A percentile compares a stretch with the other conserved stretches of the same genome.
These are phyloP conservation scores for Stagonosporopsis cucurbitacearum DNA, from an alignment of 2,329 filamentous ascomycete genomes.

Conservation along the genomic window DNA sequence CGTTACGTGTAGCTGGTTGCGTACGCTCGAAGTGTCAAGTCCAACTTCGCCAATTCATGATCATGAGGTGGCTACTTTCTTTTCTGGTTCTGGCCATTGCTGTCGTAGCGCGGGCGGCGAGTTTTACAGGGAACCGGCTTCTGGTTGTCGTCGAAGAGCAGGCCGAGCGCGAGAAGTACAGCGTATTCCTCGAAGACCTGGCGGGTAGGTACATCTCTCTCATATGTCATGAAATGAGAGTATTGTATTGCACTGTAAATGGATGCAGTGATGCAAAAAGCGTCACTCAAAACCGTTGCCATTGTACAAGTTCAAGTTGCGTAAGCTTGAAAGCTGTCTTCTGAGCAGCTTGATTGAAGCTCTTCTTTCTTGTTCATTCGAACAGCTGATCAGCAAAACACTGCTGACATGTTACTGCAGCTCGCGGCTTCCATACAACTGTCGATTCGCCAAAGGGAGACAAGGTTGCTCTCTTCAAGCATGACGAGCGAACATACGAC, in stretches of 20 bases:
- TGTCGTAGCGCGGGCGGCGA: constrained; percentile 74
- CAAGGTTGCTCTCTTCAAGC: constrained; percentile 76
- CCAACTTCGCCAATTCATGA: constrained; percentile 42
- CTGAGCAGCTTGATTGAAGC: constrained; percentile 5
- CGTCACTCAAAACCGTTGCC: background rate
- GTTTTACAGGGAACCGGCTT: constrained; percentile 78
- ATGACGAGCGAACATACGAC: constrained; percentile 88
- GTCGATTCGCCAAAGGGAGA: constrained; percentile 68
- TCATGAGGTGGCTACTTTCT: constrained; percentile 78
- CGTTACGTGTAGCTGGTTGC: constrained; percentile 44
- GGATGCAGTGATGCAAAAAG: background rate
- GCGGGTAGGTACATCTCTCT: constrained; percentile 60
- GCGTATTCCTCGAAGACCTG: constrained; percentile 78
- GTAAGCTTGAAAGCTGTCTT: constrained; percentile 22
- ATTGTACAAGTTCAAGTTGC: constrained; percentile 6
- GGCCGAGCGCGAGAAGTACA: constrained; percentile 81
- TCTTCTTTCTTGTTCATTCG: background rate
- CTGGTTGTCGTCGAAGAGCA: constrained; percentile 86
- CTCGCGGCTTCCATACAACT: constrained; percentile 78
- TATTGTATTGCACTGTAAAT: background rate
- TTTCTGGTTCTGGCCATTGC: constrained; percentile 71
- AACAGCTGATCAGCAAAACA: background rate
- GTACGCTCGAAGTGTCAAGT: constrained; percentile 23
- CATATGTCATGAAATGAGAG: background rate
- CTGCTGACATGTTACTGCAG: constrained; percentile 55